Evolutionary conservation across 805 yeast species (phyloP).

Genomic region (Candida sanyiensis): DNA sequence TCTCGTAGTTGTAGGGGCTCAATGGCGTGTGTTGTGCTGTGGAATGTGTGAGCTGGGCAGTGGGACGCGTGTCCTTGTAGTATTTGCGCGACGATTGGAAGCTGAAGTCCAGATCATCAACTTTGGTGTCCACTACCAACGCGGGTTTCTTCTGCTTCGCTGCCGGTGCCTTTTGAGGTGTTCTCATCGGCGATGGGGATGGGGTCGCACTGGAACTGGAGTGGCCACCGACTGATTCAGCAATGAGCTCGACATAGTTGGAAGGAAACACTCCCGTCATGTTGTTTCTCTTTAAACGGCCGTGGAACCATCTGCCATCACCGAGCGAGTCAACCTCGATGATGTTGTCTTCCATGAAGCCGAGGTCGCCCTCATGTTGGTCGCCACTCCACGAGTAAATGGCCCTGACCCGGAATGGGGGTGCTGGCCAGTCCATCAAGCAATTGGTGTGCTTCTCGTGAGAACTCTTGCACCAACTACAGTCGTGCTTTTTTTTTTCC

Average conservation of each 20-base stretch:
- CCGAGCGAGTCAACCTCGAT: constrained; percentile 76
- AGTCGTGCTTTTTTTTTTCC: no score
- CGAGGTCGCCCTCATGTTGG: constrained; percentile 80
- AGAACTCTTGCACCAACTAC: no score
- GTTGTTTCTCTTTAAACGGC: constrained; percentile 71
- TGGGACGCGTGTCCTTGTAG: constrained; percentile 12
- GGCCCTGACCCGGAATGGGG: constrained; percentile 76
- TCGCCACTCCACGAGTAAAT: constrained; percentile 93
- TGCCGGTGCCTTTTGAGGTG: not conserved
- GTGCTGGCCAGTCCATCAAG: constrained; percentile 29
- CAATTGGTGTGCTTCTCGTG: not conserved
- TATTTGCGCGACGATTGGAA: constrained; percentile 23
- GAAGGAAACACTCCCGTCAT: constrained; percentile 83
- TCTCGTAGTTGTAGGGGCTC: constrained; percentile 8
- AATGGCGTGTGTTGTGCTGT: constrained; percentile 7
- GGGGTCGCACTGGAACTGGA: constrained; percentile 10
- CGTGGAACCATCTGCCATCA: constrained; percentile 93
- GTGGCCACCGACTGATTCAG: no score
- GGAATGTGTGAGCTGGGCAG: not conserved
- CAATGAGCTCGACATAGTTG: constrained; percentile 67
- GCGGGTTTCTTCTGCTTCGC: no score
- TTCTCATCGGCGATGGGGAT: not conserved
- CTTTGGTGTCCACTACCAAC: constrained; percentile 3
- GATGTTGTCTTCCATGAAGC: constrained; percentile 89
- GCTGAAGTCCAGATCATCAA: constrained; percentile 24